Evolutionary conservation across 805 yeast genomes (phyloP), one percentile per base, ranked within the genome.

Genomic region (Maudiozyma serrabonitensis): DNA sequence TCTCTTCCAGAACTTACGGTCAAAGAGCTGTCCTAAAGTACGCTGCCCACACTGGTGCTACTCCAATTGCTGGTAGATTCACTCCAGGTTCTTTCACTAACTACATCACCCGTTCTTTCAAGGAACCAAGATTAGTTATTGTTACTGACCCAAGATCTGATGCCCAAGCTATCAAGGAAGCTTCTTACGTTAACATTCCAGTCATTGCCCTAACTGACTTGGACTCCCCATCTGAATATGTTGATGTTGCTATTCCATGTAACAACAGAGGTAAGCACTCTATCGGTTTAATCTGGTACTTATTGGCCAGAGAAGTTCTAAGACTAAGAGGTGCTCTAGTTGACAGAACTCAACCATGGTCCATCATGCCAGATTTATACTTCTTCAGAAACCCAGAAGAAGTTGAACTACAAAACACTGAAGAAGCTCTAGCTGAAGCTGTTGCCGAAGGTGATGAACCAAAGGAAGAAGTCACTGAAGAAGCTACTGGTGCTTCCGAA

Each of bases 351-450:
- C 87, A 93, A 75, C 84, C 86, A 75, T 93, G 99, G 99, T 79
- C 95, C 66, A 93, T 93, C 73, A 93, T 93, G 99, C 98, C 98
- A 75, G 99, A 93, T 81, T 84, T 93, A 76, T 93, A 90, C 90
- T 93, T 93, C 90, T 93, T 93, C 97, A 93, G 99, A 84, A 96
- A 93, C 81, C 99, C 99, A 72, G 98, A 91, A 81, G 99, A 93
- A 79, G 85, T 86, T 75, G 96, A 88, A 79, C 75, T 74, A 69
- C 80, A 76, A 63, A 79, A 74, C 64, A 80, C 79, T 65, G 86
- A 80, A 69, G 84, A 76, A 67, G 78, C 75, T 61, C 81, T 77
- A 66, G 88, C 79, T 73, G 83, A 84, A 80, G 82, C 82, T 66
- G 76, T 75, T 64, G 42, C 42, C 25, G 78, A 74, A 64, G 79